phyloP scores from a whole-genome alignment of 805 yeast genomes.

The Tetrapisispora namnaoensis region DNA sequence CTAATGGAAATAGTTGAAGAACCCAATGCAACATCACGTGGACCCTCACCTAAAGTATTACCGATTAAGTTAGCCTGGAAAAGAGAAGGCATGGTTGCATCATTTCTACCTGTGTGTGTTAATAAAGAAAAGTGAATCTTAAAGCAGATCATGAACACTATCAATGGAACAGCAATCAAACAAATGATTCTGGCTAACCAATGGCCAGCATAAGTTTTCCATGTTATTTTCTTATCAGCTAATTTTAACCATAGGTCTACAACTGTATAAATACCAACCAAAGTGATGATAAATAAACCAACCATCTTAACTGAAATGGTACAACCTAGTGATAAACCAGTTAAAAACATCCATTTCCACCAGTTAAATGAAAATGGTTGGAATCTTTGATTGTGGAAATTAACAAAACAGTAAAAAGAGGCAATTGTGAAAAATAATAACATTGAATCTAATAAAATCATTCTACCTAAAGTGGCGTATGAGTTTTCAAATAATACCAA shows the following conservation, averaged over 20 bases:
- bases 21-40: constrained; percentile 63
- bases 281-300: constrained; percentile 79
- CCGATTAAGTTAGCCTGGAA: constrained; percentile 72
- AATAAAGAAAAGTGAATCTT: constrained; percentile 68
- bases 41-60: constrained; percentile 52
- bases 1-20: constrained; percentile 38
- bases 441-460: constrained; percentile 70
- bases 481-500: constrained; percentile 61
- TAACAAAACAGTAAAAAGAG: constrained; percentile 51
- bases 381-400: constrained; percentile 40
- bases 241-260: constrained; percentile 79
- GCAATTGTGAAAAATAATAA: constrained; percentile 65
- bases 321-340: constrained; percentile 84
- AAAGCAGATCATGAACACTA: constrained; percentile 55
- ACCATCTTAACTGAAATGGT: constrained; percentile 94
- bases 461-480: constrained; percentile 60
- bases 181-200: constrained; percentile 59
- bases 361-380: constrained; percentile 61
- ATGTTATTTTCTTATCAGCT: constrained; percentile 52
- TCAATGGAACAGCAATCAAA: constrained; percentile 54
- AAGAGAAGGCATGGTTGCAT: constrained; percentile 66
- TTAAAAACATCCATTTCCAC: constrained; percentile 87
- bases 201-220: constrained; percentile 43
- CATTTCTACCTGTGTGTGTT: constrained; percentile 73
- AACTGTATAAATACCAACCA: constrained; percentile 84